Evolutionary conservation across 257 asterid species (phyloP).

Genomic region (Penstemon newberryi): DNA sequence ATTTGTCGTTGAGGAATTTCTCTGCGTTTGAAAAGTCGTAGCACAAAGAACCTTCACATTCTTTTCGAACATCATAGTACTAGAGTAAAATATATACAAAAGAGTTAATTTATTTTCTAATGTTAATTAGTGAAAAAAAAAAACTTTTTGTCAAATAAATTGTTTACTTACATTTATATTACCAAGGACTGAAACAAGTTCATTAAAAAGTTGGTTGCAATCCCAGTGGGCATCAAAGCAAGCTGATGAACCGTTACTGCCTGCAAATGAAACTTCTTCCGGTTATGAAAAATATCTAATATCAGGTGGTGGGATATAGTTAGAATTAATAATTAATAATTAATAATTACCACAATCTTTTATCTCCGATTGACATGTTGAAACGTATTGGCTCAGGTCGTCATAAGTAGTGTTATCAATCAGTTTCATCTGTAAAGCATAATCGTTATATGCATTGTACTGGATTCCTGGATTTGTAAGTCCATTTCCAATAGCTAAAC

Average conservation of each 20-base stretch:
- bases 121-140: neutral
- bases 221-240: constrained; percentile 26
- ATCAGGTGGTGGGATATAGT: neutral
- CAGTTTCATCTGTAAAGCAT: constrained; percentile 41
- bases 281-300: neutral
- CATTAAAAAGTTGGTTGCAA: constrained; percentile 38
- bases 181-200: constrained; percentile 19
- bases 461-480: constrained; percentile 48
- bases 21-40: constrained; percentile 56
- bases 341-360: constrained; percentile 31
- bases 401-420: constrained; percentile 28
- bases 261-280: constrained; percentile 29
- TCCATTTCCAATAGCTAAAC: constrained; percentile 48
- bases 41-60: constrained; percentile 46
- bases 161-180: constrained; percentile 39
- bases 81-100: constrained; percentile 24
- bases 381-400: constrained; percentile 18
- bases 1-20: constrained; percentile 37
- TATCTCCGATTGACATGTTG: constrained; percentile 31
- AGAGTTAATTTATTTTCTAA: neutral
- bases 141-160: neutral
- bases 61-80: constrained; percentile 57
- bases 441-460: constrained; percentile 44
- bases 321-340: constrained; percentile 1
- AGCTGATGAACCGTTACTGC: constrained; percentile 16